These are phyloP conservation scores for Funneliformis geosporum DNA, from an alignment of 192 early-diverging fungal genomes.

Conservation along the genomic window DNA sequence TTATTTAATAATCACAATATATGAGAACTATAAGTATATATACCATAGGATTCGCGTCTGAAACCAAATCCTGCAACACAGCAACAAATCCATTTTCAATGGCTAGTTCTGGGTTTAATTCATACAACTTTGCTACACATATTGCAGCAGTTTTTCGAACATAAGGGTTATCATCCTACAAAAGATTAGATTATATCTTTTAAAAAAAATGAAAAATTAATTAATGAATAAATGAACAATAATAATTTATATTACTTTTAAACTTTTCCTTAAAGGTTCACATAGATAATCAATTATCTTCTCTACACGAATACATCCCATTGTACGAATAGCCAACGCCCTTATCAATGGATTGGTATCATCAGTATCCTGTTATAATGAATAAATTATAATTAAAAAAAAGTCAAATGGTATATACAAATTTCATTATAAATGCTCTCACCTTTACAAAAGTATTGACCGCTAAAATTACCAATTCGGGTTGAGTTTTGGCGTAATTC, in stretches of 20 bases:
- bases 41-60: conserved; percentile 97
- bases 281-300: conserved; percentile 92
- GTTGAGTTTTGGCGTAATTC: conserved; percentile 96
- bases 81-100: conserved; percentile 94
- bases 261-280: conserved; percentile 88
- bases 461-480: conserved; percentile 94
- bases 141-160: conserved; percentile 97
- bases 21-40: conserved; percentile 1
- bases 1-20: neutral
- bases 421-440: neutral
- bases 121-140: conserved; percentile 95
- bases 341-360: conserved; percentile 94
- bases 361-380: conserved; percentile 76
- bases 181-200: neutral
- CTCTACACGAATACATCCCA: conserved; percentile 96
- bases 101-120: conserved; percentile 81
- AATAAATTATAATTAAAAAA: too few relatives aligned
- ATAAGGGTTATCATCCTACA: conserved; percentile 90
- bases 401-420: too few relatives aligned
- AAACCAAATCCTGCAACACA: conserved; percentile 82
- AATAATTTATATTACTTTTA: conserved; percentile 52
- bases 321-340: conserved; percentile 94
- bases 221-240: conserved; percentile 6
- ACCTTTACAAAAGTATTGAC: conserved; percentile 98
- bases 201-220: neutral